Evolutionary conservation across 768 basidiomycete species (phyloP).

Genomic region (Cystobasidium tubakii): DNA sequence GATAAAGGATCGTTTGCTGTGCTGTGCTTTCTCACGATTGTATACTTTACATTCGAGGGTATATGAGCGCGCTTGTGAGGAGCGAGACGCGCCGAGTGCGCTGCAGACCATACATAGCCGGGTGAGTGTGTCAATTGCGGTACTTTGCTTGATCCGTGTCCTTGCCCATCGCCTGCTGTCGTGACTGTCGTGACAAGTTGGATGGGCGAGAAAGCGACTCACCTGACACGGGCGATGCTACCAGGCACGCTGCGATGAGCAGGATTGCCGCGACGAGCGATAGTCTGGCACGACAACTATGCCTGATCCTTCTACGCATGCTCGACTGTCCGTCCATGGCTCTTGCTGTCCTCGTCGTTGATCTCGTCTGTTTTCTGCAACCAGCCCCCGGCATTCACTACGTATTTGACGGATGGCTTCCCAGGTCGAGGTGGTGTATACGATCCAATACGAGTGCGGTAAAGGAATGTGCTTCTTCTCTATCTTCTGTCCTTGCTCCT

Average conservation of each 20-base stretch:
- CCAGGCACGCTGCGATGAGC: neutral
- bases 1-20: neutral
- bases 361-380: neutral
- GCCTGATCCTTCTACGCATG: neutral
- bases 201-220: no score
- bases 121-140: neutral
- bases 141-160: neutral
- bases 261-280: neutral
- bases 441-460: no score
- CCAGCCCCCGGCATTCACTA: no score
- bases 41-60: conserved; percentile 21
- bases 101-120: neutral
- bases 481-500: neutral
- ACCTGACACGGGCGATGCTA: neutral
- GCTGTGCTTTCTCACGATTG: conserved; percentile 11
- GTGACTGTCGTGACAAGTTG: no score
- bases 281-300: neutral
- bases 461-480: neutral
- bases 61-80: conserved; percentile 9
- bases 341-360: neutral
- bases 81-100: neutral
- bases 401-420: no score
- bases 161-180: no score
- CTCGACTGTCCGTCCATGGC: neutral
- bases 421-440: no score